These are phyloP conservation scores for Kodamaea laetipori DNA, from an alignment of 805 yeast species.

Conservation along the genomic window DNA sequence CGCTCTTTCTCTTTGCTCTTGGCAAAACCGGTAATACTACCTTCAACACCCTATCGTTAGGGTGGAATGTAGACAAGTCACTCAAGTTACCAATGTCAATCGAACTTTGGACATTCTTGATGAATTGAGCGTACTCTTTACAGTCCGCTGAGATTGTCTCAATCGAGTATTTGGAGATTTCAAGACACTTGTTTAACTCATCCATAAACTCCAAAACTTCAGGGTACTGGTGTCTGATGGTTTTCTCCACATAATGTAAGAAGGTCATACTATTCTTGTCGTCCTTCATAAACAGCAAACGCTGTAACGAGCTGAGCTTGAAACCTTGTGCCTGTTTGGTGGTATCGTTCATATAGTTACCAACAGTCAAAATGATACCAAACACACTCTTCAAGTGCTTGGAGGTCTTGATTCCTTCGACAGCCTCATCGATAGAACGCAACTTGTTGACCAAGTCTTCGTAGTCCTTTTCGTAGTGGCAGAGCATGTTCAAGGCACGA, in stretches of 20 bases:
- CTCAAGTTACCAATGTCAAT: conserved; percentile 66
- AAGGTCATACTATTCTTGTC: conserved; percentile 68
- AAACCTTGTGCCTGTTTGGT: conserved; percentile 72
- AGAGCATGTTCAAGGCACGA: conserved; percentile 56
- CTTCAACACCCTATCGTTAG: conserved; percentile 59
- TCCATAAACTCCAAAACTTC: conserved; percentile 61
- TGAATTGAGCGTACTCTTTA: conserved; percentile 50
- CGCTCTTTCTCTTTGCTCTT: conserved; percentile 56
- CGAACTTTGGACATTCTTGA: conserved; percentile 54
- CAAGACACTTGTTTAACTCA: conserved; percentile 55
- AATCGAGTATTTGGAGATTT: conserved; percentile 60
- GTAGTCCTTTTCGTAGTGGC: conserved; percentile 65
- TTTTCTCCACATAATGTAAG: conserved; percentile 72
- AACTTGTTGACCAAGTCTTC: conserved; percentile 59
- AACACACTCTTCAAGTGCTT: conserved; percentile 57
- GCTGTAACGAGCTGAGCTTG: conserved; percentile 65
- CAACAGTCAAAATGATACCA: conserved; percentile 68
- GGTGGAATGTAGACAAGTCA: conserved; percentile 63
- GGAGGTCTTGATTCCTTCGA: conserved; percentile 54
- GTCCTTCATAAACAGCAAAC: conserved; percentile 72
- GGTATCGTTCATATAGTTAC: conserved; percentile 77
- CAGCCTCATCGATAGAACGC: conserved; percentile 59
- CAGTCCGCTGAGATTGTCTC: conserved; percentile 65
- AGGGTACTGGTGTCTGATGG: conserved; percentile 65
- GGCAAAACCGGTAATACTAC: conserved; percentile 56